These are phyloP conservation scores for Wallemia hederae DNA, from an alignment of 1,284 basidiomycete genomes.

Conservation along the genomic window DNA sequence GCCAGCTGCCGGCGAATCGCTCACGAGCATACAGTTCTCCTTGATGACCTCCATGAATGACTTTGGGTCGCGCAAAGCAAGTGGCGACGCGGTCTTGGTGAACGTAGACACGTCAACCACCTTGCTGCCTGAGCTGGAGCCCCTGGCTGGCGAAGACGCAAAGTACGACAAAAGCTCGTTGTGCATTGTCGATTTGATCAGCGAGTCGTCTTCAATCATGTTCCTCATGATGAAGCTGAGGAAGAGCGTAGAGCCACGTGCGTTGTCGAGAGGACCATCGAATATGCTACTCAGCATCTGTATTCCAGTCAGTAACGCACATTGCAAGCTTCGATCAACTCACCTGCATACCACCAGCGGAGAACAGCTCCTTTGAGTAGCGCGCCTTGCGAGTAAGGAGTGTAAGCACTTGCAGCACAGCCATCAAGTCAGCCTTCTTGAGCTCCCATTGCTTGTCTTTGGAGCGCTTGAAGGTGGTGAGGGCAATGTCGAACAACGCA, in stretches of 20 bases:
- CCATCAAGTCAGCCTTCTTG: conserved; percentile 22
- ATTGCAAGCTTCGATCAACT: background rate
- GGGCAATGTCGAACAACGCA: background rate
- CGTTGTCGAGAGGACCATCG: conserved; percentile 1
- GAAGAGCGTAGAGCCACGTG: conserved; percentile 42
- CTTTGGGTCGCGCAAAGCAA: conserved; percentile 50
- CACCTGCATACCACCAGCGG: conserved; percentile 1
- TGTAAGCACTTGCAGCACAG: conserved; percentile 47
- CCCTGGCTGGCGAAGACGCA: conserved; percentile 24
- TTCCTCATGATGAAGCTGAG: conserved; percentile 69
- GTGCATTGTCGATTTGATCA: background rate
- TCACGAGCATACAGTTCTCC: conserved; percentile 37
- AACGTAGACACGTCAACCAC: conserved; percentile 40
- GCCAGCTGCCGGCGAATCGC: conserved; percentile 28
- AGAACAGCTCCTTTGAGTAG: conserved; percentile 1
- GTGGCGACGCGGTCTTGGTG: conserved; percentile 44
- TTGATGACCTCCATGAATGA: conserved; percentile 46
- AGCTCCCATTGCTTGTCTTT: background rate
- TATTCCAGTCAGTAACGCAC: background rate
- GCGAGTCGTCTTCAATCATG: conserved; percentile 38
- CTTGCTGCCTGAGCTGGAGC: conserved; percentile 32
- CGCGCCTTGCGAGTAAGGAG: conserved; percentile 26
- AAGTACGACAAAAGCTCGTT: conserved; percentile 2
- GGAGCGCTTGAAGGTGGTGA: background rate
- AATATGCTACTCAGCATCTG: conserved; percentile 2